These are phyloP conservation scores for Leccinum holopus DNA, from an alignment of 1,284 basidiomycete species.

Conservation along the genomic window DNA sequence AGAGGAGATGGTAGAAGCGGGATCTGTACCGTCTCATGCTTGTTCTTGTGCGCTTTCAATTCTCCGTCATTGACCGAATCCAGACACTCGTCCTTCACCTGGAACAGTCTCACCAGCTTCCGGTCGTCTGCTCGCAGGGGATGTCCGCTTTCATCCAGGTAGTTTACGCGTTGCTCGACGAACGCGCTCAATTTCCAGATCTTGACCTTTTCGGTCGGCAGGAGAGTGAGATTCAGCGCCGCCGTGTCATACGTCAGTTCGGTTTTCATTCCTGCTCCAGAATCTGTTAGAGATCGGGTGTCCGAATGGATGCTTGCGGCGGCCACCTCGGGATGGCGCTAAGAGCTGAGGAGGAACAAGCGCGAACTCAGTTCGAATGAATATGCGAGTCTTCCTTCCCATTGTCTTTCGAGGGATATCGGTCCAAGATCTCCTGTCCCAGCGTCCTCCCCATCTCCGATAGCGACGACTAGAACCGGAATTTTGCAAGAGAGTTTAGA, in stretches of 20 bases:
- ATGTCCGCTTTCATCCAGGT: conserved; percentile 4
- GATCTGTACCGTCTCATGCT: conserved; percentile 45
- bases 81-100: conserved; percentile 36
- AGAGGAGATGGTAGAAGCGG: conserved; percentile 57
- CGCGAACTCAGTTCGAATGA: conserved; percentile 82
- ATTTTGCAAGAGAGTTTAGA: conserved; percentile 71
- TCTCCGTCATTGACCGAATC: conserved; percentile 74
- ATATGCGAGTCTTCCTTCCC: conserved; percentile 91
- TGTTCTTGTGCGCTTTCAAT: conserved; percentile 11
- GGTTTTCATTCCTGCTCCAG: conserved; percentile 8
- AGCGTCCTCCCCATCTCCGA: conserved; percentile 49
- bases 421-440: conserved; percentile 46
- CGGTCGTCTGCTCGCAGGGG: conserved; percentile 7
- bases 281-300: conserved; percentile 4
- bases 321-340: conserved; percentile 6
- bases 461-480: conserved; percentile 78
- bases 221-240: conserved; percentile 78
- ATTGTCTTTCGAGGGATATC: conserved; percentile 78
- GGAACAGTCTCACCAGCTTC: conserved; percentile 17
- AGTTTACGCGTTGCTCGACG: conserved; percentile 60
- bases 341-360: conserved; percentile 75
- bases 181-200: conserved; percentile 75
- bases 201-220: conserved; percentile 87
- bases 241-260: conserved; percentile 52
- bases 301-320: background rate